Conservation (phyloP, 2,329 filamentous ascomycete species). For the Ascochyta koolunga region DNA sequence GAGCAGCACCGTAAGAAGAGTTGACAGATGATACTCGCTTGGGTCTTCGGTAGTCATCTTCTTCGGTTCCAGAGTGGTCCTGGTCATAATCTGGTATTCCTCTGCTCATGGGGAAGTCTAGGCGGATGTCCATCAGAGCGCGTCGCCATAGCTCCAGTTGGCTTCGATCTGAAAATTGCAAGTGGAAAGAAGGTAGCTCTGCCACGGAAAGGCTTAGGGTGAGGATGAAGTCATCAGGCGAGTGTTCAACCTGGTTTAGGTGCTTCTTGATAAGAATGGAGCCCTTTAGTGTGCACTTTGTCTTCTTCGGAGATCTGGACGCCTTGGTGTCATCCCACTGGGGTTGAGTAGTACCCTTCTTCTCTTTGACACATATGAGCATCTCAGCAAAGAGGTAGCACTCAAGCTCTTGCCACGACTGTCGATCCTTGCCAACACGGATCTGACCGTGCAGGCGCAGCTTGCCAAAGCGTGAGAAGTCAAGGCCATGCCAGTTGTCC, state of each 20-base stretch:
- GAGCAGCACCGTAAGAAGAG: conserved; percentile 81
- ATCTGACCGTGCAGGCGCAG: conserved; percentile 87
- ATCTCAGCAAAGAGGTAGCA: conserved; percentile 98
- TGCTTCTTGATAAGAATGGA: conserved; percentile 99
- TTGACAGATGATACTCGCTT: conserved; percentile 82
- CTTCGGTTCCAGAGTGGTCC: conserved; percentile 81
- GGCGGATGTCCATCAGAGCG: conserved; percentile 82
- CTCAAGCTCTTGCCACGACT: conserved; percentile 96
- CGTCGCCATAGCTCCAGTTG: conserved; percentile 92
- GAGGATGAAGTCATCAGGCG: conserved; percentile 77
- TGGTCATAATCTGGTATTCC: conserved; percentile 77
- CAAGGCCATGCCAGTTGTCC: conserved; percentile 97
- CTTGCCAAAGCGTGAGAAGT: conserved; percentile 92
- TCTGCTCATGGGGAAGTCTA: conserved; percentile 61
- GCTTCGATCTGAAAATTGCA: conserved; percentile 82
- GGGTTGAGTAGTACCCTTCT: conserved; percentile 69
- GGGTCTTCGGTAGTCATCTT: conserved; percentile 76
- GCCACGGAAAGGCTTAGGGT: conserved; percentile 89
- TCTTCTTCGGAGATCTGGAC: conserved; percentile 62
- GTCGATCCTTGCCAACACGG: conserved; percentile 92
- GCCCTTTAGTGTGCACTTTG: conserved; percentile 88
- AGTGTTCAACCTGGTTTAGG: conserved; percentile 82
- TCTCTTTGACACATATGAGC: conserved; percentile 99
- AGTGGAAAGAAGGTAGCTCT: conserved; percentile 91
- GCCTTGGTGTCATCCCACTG: conserved; percentile 68